These are phyloP conservation scores for Zea mays DNA, from an alignment of 176 grass and related monocot genomes.

Conservation along the genomic window DNA sequence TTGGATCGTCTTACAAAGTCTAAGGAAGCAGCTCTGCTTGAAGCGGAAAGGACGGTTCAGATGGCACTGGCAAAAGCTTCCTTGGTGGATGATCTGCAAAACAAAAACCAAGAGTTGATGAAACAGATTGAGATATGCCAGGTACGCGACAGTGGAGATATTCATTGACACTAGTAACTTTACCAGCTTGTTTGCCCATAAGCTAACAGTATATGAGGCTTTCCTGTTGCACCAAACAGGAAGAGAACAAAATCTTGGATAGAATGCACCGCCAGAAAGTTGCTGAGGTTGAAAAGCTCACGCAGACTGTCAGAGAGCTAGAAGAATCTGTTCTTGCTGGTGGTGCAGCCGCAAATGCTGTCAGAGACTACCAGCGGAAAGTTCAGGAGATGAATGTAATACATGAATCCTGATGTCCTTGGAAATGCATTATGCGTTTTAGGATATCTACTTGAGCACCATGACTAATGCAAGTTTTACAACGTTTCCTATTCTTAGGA, in stretches of 20 bases:
- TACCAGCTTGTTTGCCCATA: background rate
- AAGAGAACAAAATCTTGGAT: constrained; percentile 98
- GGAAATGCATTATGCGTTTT: constrained; percentile 17
- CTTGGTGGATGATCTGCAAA: constrained; percentile 93
- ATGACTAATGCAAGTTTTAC: constrained; percentile 35
- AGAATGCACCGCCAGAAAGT: constrained; percentile 97
- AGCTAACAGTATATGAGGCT: background rate
- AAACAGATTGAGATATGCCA: constrained; percentile 98
- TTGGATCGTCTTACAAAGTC: constrained; percentile 79
- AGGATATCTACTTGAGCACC: constrained; percentile 5
- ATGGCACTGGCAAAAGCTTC: constrained; percentile 86
- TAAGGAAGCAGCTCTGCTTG: constrained; percentile 81
- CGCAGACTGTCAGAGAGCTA: constrained; percentile 85
- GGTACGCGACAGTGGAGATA: constrained; percentile 40
- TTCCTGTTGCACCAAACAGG: constrained; percentile 49
- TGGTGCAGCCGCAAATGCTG: constrained; percentile 93
- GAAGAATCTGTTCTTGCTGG: constrained; percentile 96
- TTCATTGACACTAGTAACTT: constrained; percentile 8
- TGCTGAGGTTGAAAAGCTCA: constrained; percentile 94
- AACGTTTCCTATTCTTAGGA: constrained; percentile 58
- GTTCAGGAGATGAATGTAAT: constrained; percentile 99
- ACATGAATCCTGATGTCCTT: constrained; percentile 15
- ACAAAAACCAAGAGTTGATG: constrained; percentile 93
- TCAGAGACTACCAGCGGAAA: constrained; percentile 96
- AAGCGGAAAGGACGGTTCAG: constrained; percentile 90